phyloP scores from a whole-genome alignment of 306 rosid genomes.

The Senna siamea region DNA sequence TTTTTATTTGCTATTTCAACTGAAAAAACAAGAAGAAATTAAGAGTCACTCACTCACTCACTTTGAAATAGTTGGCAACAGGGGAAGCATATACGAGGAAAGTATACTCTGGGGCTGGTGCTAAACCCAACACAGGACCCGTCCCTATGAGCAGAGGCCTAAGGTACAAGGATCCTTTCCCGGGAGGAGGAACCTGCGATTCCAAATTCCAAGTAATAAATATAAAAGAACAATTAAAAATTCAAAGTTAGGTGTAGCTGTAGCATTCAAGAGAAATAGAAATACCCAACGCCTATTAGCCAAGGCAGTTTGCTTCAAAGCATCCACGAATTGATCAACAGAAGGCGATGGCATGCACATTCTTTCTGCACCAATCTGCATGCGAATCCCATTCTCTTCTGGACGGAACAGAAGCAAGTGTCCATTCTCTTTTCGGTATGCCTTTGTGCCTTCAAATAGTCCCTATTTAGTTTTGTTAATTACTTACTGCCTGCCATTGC shows the following conservation, averaged over 20 bases:
- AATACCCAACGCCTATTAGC: conserved; percentile 86
- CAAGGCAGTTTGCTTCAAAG: conserved; percentile 67
- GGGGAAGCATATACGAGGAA: conserved; percentile 87
- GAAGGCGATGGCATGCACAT: conserved; percentile 92
- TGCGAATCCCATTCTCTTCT: conserved; percentile 66
- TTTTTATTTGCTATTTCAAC: too few relatives aligned
- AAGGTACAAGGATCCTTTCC: conserved; percentile 78
- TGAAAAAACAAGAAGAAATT: too few relatives aligned
- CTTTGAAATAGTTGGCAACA: conserved; percentile 91
- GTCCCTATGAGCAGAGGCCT: conserved; percentile 88
- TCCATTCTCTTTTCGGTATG: conserved; percentile 78
- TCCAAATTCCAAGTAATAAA: too few relatives aligned
- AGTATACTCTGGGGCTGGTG: conserved; percentile 77
- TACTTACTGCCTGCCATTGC: too few relatives aligned
- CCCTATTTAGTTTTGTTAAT: conserved; percentile 65
- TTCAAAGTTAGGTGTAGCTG: too few relatives aligned
- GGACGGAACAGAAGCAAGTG: conserved; percentile 77
- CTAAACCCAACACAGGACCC: conserved; percentile 83
- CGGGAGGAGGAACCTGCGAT: conserved; percentile 85
- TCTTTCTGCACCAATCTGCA: conserved; percentile 78
- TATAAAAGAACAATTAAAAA: too few relatives aligned
- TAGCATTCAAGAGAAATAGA: too few relatives aligned
- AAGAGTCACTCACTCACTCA: too few relatives aligned
- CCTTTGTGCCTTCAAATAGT: conserved; percentile 87
- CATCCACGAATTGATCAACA: conserved; percentile 66